A percentile compares a stretch with the other conserved stretches of the same genome.
These are phyloP conservation scores for Cymbopogon citratus DNA, from an alignment of 176 grass and related monocot genomes.

Conservation along the genomic window DNA sequence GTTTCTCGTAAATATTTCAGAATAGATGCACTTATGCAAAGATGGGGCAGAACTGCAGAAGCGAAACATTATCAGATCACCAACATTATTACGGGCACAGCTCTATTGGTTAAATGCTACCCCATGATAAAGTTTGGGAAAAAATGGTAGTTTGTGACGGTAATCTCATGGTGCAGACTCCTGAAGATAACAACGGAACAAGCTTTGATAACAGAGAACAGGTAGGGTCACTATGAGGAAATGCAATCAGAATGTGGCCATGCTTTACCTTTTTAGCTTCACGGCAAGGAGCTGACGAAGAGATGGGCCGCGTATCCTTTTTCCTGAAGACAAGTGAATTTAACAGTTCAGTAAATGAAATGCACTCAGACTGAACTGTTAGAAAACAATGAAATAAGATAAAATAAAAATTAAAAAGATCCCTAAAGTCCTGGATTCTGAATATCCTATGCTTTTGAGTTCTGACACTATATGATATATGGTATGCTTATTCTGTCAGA, in stretches of 20 bases:
- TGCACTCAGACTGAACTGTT: neutral
- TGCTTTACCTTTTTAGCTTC: slow-evolving; percentile 46
- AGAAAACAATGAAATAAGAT: neutral
- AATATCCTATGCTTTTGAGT: neutral
- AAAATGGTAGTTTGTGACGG: neutral
- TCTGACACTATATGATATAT: neutral
- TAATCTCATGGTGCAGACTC: neutral
- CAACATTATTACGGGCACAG: too few species aligned
- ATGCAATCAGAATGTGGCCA: neutral
- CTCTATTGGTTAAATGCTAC: too few species aligned
- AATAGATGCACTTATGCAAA: neutral
- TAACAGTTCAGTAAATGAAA: slow-evolving; percentile 3
- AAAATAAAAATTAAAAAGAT: too few species aligned
- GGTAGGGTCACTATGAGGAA: neutral
- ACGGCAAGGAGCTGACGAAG: slow-evolving; percentile 39
- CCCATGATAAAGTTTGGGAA: neutral
- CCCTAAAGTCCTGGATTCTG: neutral
- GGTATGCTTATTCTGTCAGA: too few species aligned
- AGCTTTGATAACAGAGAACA: neutral
- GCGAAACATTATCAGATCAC: neutral
- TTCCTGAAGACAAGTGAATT: neutral
- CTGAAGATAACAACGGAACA: neutral
- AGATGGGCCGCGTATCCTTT: slow-evolving; percentile 18
- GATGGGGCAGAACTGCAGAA: neutral
- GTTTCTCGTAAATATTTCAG: neutral